Evolutionary conservation across 1,284 basidiomycete species (phyloP), one percentile per base, ranked within the genome.

Genomic region (Phenoliferia sp.): DNA sequence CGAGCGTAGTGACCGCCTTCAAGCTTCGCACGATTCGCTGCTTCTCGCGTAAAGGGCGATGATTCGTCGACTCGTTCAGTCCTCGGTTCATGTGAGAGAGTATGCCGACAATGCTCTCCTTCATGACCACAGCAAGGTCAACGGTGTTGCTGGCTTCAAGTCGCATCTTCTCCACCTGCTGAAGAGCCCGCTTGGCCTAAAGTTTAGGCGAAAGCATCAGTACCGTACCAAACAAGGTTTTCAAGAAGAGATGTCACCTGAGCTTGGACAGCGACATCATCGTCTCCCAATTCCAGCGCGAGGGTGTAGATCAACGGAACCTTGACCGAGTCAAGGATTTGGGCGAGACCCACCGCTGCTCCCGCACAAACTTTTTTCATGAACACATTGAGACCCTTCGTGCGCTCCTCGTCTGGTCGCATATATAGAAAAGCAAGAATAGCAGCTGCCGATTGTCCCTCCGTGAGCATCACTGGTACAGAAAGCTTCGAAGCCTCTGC

Each of bases 81-180:
- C 88, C 86, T 50, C 93, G 90, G 69, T 89, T 93, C 74, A 94
- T 83, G 67, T 87, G 82, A 0, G 89, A 86, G 28, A 95, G 87
- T 63, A 94, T 83, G 6, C 90, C 92, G 10, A 94, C 84, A 81
- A 94, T 88, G 73, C 91, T 84, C 12, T 81, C 81, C 77, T 87
- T 87, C 64, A 94, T 82, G 69, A 92, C 87, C 0, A 78, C 77
- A 19, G 83, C 82, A 44, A 90, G 78, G 68, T 85, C 82, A 22
- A 69, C 69, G 65, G 74, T 74, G 61, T 73, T 64, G 75, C 68
- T 64, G 4, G 32, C 44, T 62, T 76, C 57, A 77, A 62, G 36
- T 17, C 69, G 64, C 66, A 63, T 7, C 48, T 22, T 52, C 35
- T 74, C 68, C 10, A 89, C 84, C 70, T 85, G 88, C 67, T 81